Percentiles rank a stretch among this genome's conserved stretches.
phyloP scores from a whole-genome alignment of 345 rosid genomes.

The Aegle marmelos region DNA sequence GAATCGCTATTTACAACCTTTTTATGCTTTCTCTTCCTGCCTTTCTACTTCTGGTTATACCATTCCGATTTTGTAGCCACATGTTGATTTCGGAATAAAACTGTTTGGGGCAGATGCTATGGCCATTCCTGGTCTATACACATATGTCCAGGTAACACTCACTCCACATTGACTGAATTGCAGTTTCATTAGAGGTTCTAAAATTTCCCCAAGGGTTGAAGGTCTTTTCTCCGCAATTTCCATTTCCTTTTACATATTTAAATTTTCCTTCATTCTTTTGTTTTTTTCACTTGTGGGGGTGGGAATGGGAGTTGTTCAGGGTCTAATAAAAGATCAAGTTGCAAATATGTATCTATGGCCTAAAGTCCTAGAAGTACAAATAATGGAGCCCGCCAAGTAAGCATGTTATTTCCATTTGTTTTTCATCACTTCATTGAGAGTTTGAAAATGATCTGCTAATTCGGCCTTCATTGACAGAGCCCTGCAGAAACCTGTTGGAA shows the following conservation, averaged over 20 bases:
- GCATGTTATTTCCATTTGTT: slow-evolving; percentile 14
- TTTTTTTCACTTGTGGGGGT: background rate
- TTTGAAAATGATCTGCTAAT: slow-evolving; percentile 2
- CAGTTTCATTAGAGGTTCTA: background rate
- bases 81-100: slow-evolving; percentile 91
- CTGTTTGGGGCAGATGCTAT: slow-evolving; percentile 86
- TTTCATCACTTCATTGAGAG: background rate
- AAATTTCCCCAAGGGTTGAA: background rate
- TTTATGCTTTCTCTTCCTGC: background rate
- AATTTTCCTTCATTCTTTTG: background rate
- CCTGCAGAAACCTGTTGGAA: slow-evolving; percentile 76
- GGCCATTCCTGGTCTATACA: slow-evolving; percentile 90
- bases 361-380: slow-evolving; percentile 68
- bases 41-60: slow-evolving; percentile 1
- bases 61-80: slow-evolving; percentile 57
- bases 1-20: background rate
- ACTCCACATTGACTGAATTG: background rate
- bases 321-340: slow-evolving; percentile 86
- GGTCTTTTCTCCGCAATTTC: background rate
- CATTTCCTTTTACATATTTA: background rate
- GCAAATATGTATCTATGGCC: slow-evolving; percentile 98
- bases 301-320: slow-evolving; percentile 39
- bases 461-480: slow-evolving; percentile 39
- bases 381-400: slow-evolving; percentile 81
- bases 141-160: slow-evolving; percentile 66